Evolutionary conservation across 2,329 filamentous ascomycete genomes (phyloP).

Genomic region (Hypoxylon sp.): DNA sequence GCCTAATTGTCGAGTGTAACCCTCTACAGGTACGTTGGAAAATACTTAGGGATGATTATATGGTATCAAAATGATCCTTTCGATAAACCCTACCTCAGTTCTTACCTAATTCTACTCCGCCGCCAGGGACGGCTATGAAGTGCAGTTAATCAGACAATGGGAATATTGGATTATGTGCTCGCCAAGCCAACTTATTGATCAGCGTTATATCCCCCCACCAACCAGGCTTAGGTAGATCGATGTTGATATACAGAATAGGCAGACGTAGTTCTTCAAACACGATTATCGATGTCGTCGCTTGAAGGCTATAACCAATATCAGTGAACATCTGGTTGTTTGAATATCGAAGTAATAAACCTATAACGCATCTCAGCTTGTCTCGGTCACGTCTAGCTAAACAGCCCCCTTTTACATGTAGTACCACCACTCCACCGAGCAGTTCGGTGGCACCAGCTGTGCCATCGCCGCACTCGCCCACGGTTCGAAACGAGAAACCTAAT

Average conservation of each 20-base stretch:
- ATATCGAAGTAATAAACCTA: too few species aligned
- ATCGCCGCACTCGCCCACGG: neutral
- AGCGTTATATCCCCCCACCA: conserved; percentile 15
- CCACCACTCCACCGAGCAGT: too few species aligned
- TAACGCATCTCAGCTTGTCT: too few species aligned
- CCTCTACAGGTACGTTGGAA: neutral
- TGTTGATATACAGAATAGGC: too few species aligned
- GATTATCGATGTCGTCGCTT: conserved; percentile 3
- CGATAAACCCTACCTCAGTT: neutral
- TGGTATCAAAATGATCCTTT: neutral
- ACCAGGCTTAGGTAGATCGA: conserved; percentile 1
- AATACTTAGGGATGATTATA: neutral
- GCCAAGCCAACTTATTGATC: conserved; percentile 22
- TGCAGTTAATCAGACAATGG: conserved; percentile 2
- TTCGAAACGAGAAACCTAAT: neutral
- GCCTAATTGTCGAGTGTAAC: neutral
- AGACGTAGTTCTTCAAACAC: conserved; percentile 25
- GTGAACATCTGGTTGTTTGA: neutral
- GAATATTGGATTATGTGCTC: conserved; percentile 5
- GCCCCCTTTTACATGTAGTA: too few species aligned
- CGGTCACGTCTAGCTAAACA: too few species aligned
- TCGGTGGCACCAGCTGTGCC: conserved; percentile 1
- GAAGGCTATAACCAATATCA: neutral
- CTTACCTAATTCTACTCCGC: conserved; percentile 1
- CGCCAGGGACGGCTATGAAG: conserved; percentile 3